Base-by-base conservation (phyloP, 345 rosid genomes). In the Raphanus raphanistrum region DNA sequence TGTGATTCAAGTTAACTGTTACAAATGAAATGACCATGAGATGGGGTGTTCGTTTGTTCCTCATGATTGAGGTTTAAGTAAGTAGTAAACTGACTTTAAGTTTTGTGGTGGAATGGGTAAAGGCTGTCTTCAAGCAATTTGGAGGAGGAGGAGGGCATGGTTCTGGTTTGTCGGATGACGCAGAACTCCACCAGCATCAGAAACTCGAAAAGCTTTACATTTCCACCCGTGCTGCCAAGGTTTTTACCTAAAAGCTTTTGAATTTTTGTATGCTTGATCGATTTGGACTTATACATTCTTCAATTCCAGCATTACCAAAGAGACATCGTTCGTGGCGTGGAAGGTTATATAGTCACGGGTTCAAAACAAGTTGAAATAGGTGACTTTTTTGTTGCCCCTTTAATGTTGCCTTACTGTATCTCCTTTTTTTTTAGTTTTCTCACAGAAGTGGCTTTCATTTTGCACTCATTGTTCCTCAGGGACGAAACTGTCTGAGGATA, bases 71-170 rank as follows among this genome's bases (percentile, higher is more conserved):
- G 72, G 58, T 73, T 48, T 26, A 36, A 35, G 17, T 26, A 36
- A 35, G 17, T 76, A 17, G 78, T 67, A 3, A 1, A 17, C 66
- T 79, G 50, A 68, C 66, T 28, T 28, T 27, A 2, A 10, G 25
- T 15, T 52, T 74, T 58, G 2, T 76, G 27, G 1, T 76, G 43
- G 6, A 35, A 73, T 74, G 28, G 59, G 73, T 64, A 75, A 75
- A 94, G 98, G 98, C 98, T 79, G 98, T 94, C 63, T 79, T 90
- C 80, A 94, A 92, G 84, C 98, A 94, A 80, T 94, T 94, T 85
- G 97, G 97, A 66, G 97, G 97, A 66, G 97, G 92, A 29, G 36
- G 41, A 66, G 98, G 95, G 43, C 88, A 88, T 76, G 98, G 97
- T 70, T 68, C 79, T 72, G 63, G 90, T 70, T 63, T 90, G 76